Percentiles rank a stretch among this genome's conserved stretches.
phyloP scores from a whole-genome alignment of 257 asterid species.

The Leonotis leonurus region DNA sequence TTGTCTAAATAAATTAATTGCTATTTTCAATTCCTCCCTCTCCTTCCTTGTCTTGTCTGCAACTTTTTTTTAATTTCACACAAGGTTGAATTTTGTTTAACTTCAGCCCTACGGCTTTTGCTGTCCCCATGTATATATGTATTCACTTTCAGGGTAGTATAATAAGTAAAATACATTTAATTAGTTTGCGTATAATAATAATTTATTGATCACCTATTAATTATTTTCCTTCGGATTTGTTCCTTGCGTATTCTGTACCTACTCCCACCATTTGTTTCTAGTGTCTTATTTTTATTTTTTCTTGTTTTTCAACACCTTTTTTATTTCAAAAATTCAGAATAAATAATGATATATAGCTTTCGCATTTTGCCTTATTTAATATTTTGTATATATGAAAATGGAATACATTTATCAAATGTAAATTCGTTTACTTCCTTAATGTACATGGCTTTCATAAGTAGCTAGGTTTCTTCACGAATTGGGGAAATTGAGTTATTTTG shows the following conservation, averaged over 20 bases:
- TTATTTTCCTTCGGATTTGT: constrained; percentile 12
- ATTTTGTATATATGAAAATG: no score
- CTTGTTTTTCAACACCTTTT: not conserved
- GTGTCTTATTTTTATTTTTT: not conserved
- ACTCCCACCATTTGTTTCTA: not conserved
- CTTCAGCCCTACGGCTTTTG: constrained; percentile 54
- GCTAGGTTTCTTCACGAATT: no score
- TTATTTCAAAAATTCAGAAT: no score
- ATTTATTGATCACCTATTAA: not conserved
- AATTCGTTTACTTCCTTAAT: no score
- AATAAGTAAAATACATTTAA: not conserved
- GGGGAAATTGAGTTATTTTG: no score
- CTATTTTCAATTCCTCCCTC: not conserved
- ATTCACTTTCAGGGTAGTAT: not conserved
- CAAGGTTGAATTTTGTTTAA: constrained; percentile 19
- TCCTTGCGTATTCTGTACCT: constrained; percentile 22
- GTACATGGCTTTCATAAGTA: no score
- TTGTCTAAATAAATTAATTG: not conserved
- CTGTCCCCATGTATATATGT: constrained; percentile 22
- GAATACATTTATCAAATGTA: no score
- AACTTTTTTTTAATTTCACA: no score
- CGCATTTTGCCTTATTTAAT: no score
- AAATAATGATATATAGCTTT: no score
- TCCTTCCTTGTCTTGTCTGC: no score
- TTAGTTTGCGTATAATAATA: not conserved